Percentiles rank a stretch among this genome's conserved stretches.
These are phyloP conservation scores for Calonectria honghensis DNA, from an alignment of 2,329 filamentous ascomycete genomes.

Conservation along the genomic window DNA sequence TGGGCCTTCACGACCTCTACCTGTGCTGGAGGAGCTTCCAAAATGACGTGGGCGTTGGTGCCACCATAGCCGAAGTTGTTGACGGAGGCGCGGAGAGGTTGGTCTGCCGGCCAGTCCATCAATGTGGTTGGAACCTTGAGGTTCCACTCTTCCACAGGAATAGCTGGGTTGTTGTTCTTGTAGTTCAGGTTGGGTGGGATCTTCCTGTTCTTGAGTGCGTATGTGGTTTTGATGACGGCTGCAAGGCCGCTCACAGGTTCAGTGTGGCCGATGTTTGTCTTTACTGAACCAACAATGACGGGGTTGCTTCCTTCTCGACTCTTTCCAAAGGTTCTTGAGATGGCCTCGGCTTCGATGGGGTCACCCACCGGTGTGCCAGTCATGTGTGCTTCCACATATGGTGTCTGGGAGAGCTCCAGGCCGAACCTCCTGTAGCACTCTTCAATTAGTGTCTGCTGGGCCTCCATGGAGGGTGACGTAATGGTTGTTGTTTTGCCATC, in stretches of 20 bases:
- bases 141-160: conserved; percentile 16
- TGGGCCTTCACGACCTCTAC: too few species aligned
- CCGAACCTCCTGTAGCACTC: neutral
- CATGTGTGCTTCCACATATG: conserved; percentile 23
- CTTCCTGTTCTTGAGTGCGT: conserved; percentile 36
- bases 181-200: conserved; percentile 10
- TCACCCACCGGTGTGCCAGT: conserved; percentile 25
- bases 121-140: neutral
- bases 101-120: neutral
- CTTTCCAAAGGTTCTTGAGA: conserved; percentile 10
- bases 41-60: conserved; percentile 38
- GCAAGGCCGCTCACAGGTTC: conserved; percentile 41
- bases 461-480: conserved; percentile 1
- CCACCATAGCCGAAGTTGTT: conserved; percentile 26
- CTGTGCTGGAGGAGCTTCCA: conserved; percentile 4
- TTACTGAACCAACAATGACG: conserved; percentile 41
- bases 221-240: conserved; percentile 36
- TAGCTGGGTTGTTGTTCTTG: neutral
- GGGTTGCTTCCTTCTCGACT: neutral
- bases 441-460: conserved; percentile 8
- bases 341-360: conserved; percentile 16
- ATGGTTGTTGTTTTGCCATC: conserved; percentile 34
- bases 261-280: conserved; percentile 47
- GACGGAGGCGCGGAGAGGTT: neutral
- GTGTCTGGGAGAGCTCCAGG: neutral